Percentiles rank a stretch among this genome's conserved stretches.
phyloP scores from a whole-genome alignment of 148 eudicot genomes.

The Tetragonia tetragonoides region DNA sequence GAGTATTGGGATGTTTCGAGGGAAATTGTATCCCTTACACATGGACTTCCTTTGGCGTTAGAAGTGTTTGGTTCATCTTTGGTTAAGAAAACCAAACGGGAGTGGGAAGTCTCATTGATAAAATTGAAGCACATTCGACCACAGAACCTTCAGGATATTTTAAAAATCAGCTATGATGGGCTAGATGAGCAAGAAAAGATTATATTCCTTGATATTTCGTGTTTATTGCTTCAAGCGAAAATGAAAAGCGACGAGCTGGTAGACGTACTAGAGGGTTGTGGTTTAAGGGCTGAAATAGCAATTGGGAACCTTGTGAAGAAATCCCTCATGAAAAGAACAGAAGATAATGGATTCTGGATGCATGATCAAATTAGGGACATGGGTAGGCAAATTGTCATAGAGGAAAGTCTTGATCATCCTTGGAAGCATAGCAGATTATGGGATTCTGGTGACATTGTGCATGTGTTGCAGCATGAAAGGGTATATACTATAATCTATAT shows the following conservation, averaged over 20 bases:
- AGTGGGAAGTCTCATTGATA: conserved; percentile 44
- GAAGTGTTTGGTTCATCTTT: conserved; percentile 65
- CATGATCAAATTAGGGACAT: conserved; percentile 72
- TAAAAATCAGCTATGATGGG: conserved; percentile 49
- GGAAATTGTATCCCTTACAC: conserved; percentile 44
- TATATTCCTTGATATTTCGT: conserved; percentile 62
- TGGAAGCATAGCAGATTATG: conserved; percentile 56
- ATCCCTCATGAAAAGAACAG: conserved; percentile 46
- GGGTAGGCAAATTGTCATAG: conserved; percentile 61
- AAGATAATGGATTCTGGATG: conserved; percentile 44
- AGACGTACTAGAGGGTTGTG: conserved; percentile 52
- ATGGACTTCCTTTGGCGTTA: conserved; percentile 65
- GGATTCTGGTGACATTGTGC: conserved; percentile 34
- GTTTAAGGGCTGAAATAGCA: conserved; percentile 41
- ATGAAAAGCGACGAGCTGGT: conserved; percentile 36
- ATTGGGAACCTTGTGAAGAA: conserved; percentile 36
- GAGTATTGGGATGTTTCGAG: conserved; percentile 26
- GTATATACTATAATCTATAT: conserved; percentile 19
- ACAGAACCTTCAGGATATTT: conserved; percentile 39
- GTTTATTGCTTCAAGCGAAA: conserved; percentile 44
- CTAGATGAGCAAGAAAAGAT: conserved; percentile 43
- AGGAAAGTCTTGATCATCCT: conserved; percentile 27
- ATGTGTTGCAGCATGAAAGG: conserved; percentile 32
- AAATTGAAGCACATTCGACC: conserved; percentile 42
- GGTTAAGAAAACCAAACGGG: conserved; percentile 41